Evolutionary conservation across 371 early-diverging fungal species (phyloP).

Genomic region (Mortierella sp.): DNA sequence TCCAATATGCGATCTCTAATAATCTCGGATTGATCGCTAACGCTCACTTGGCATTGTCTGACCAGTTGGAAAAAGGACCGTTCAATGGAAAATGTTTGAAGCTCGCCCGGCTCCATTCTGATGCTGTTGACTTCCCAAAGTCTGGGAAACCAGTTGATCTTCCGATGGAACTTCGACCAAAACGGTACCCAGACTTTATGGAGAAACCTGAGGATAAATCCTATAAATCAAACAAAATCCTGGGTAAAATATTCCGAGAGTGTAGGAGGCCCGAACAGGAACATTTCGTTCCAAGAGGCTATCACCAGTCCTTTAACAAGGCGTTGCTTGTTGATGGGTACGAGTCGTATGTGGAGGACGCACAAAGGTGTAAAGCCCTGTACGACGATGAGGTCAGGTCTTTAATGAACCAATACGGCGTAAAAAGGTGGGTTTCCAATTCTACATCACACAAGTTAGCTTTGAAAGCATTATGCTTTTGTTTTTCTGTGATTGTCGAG

Average conservation of each 20-base stretch:
- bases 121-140: slow-evolving; percentile 80
- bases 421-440: slow-evolving; percentile 60
- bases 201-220: slow-evolving; percentile 68
- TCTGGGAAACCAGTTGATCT: slow-evolving; percentile 71
- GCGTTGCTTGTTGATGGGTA: slow-evolving; percentile 66
- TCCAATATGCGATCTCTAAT: slow-evolving; percentile 79
- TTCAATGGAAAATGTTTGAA: slow-evolving; percentile 64
- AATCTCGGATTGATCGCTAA: slow-evolving; percentile 84
- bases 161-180: slow-evolving; percentile 61
- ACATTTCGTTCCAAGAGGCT: slow-evolving; percentile 40
- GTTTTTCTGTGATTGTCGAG: not conserved
- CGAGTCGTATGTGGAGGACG: slow-evolving; percentile 68
- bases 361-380: slow-evolving; percentile 50
- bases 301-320: slow-evolving; percentile 57
- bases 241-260: slow-evolving; percentile 76
- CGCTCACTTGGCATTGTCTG: slow-evolving; percentile 81
- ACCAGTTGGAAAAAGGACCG: slow-evolving; percentile 64
- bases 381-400: slow-evolving; percentile 69
- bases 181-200: slow-evolving; percentile 86
- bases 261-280: slow-evolving; percentile 10
- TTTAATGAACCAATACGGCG: slow-evolving; percentile 78
- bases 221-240: slow-evolving; percentile 71
- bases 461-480: not conserved
- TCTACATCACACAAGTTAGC: not conserved
- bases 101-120: slow-evolving; percentile 78